These are phyloP conservation scores for Citrus hindsii DNA, from an alignment of 345 rosid genomes.

Conservation along the genomic window DNA sequence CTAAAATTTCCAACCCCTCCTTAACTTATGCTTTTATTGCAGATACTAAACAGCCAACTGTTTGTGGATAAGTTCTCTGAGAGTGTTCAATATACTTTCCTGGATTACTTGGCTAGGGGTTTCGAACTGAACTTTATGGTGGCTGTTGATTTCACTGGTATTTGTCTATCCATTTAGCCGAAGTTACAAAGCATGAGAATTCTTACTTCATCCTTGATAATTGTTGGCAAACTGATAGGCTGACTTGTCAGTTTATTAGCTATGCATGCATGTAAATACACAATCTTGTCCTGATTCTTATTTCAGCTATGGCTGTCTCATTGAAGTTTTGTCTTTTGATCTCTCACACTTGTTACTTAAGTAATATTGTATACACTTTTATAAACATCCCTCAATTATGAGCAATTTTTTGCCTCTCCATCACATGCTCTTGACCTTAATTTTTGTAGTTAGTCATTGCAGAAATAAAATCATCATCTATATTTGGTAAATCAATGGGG, in stretches of 20 bases:
- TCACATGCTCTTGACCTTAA: neutral
- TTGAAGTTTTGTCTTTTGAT: neutral
- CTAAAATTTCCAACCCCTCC: neutral
- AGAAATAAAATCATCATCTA: neutral
- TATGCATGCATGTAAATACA: neutral
- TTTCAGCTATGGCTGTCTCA: neutral
- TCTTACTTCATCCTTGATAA: too few relatives aligned
- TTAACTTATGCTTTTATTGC: slow-evolving; percentile 16
- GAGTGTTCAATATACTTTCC: slow-evolving; percentile 63
- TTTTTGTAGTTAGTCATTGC: neutral
- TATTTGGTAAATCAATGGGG: neutral
- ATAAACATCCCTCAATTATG: neutral
- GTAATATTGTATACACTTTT: neutral
- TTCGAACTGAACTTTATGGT: slow-evolving; percentile 92
- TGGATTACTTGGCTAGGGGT: slow-evolving; percentile 82
- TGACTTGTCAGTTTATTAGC: neutral
- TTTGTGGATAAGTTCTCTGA: slow-evolving; percentile 70
- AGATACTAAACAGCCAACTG: slow-evolving; percentile 70
- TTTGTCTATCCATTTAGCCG: neutral
- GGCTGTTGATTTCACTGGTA: slow-evolving; percentile 96
- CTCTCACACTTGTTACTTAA: neutral
- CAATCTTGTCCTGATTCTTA: slow-evolving; percentile 5
- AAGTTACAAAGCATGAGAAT: neutral
- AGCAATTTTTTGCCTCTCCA: neutral
- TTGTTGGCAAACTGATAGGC: neutral